Conservation (phyloP, 2,329 filamentous ascomycete species). For the Pyricularia pennisetigena region DNA sequence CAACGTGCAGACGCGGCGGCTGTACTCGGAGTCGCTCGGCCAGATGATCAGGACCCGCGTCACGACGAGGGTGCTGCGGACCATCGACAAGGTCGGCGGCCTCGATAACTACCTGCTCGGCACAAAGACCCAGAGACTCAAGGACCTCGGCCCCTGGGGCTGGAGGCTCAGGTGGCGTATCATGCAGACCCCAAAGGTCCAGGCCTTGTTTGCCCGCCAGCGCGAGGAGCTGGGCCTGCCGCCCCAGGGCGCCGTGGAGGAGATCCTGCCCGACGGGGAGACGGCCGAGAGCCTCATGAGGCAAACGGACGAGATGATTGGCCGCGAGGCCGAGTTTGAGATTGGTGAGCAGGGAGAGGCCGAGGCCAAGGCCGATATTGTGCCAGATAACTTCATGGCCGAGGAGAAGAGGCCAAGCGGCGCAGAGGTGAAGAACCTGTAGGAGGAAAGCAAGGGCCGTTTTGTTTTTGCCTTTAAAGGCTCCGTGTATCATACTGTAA, state of each 20-base stretch:
- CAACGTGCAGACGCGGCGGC: constrained; percentile 59
- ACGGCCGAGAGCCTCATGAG: constrained; percentile 22
- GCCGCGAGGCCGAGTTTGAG: constrained; percentile 32
- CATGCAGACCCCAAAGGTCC: constrained; percentile 64
- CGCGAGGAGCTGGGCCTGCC: constrained; percentile 56
- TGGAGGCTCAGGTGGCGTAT: constrained; percentile 87
- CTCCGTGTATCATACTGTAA: not conserved
- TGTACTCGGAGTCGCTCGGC: constrained; percentile 55
- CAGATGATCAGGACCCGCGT: constrained; percentile 58
- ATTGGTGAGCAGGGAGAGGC: constrained; percentile 25
- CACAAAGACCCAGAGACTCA: constrained; percentile 65
- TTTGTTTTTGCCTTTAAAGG: not conserved
- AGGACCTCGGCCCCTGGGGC: constrained; percentile 79
- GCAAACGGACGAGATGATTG: constrained; percentile 27
- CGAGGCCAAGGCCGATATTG: not conserved
- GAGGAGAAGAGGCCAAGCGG: constrained; percentile 11
- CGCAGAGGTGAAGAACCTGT: not conserved
- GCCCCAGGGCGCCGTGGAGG: constrained; percentile 25
- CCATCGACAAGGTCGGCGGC: constrained; percentile 77
- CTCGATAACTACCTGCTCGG: constrained; percentile 88
- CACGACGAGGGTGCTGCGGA: constrained; percentile 58
- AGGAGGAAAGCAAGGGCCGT: not conserved
- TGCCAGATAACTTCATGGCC: constrained; percentile 16
- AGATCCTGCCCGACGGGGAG: constrained; percentile 14
- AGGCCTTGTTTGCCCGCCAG: constrained; percentile 55